A percentile compares a stretch with the other conserved stretches of the same genome.
These are phyloP conservation scores for Phytopythium delawarense DNA, from an alignment of 352 stramenopile genomes.

Conservation along the genomic window DNA sequence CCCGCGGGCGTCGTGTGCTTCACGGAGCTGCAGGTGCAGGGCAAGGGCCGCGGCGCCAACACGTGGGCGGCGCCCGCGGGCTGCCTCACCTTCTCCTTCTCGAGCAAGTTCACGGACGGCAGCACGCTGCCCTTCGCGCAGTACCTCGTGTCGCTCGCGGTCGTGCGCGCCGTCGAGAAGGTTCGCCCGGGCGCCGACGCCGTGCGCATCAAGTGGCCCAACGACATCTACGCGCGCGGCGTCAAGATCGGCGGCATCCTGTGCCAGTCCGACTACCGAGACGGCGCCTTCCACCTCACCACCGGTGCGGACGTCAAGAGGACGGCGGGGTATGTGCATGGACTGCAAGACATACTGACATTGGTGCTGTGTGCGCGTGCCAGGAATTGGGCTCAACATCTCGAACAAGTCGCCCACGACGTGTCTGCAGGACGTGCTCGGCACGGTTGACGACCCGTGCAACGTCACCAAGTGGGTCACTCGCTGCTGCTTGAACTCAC, in stretches of 20 bases:
- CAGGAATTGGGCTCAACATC: constrained; percentile 88
- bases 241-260: constrained; percentile 90
- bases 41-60: constrained; percentile 82
- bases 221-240: constrained; percentile 89
- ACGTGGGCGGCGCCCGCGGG: constrained; percentile 85
- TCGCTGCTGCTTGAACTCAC: background rate
- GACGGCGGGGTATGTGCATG: background rate
- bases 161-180: constrained; percentile 71
- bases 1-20: constrained; percentile 75
- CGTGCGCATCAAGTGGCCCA: constrained; percentile 91
- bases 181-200: constrained; percentile 46
- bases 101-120: constrained; percentile 76
- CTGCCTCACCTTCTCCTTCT: constrained; percentile 91
- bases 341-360: background rate
- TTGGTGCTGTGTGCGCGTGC: constrained; percentile 1
- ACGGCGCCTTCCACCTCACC: constrained; percentile 79
- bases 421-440: constrained; percentile 81
- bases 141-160: constrained; percentile 87
- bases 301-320: constrained; percentile 33
- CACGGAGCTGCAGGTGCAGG: constrained; percentile 71
- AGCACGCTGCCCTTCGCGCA: constrained; percentile 85
- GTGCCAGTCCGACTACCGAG: constrained; percentile 84
- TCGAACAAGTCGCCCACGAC: constrained; percentile 84
- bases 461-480: constrained; percentile 71
- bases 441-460: constrained; percentile 46